These are phyloP conservation scores for Colletotrichum incanum DNA, from an alignment of 2,329 filamentous ascomycete genomes.

Conservation along the genomic window DNA sequence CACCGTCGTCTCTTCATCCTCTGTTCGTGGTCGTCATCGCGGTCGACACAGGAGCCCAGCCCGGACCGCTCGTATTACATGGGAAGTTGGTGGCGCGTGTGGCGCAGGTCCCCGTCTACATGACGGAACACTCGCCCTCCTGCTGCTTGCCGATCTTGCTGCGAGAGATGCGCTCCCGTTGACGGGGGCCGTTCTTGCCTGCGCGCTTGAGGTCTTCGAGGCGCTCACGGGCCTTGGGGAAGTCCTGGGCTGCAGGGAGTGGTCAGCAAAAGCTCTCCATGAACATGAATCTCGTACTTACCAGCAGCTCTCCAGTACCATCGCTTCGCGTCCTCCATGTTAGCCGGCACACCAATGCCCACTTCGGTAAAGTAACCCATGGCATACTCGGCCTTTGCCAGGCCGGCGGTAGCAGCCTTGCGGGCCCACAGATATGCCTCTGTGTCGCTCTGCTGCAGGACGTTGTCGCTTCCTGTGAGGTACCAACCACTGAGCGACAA, in stretches of 20 bases:
- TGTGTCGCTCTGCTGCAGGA: slow-evolving; percentile 92
- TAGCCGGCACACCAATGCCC: slow-evolving; percentile 89
- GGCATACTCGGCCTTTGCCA: slow-evolving; percentile 96
- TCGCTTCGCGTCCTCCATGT: slow-evolving; percentile 94
- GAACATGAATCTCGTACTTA: slow-evolving; percentile 68
- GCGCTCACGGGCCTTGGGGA: slow-evolving; percentile 91
- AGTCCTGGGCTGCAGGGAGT: slow-evolving; percentile 82
- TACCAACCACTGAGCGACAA: slow-evolving; percentile 93
- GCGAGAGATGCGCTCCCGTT: slow-evolving; percentile 84
- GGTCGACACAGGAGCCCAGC: slow-evolving; percentile 33
- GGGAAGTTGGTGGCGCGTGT: not conserved
- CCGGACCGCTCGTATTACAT: slow-evolving; percentile 31
- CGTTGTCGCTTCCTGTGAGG: slow-evolving; percentile 88
- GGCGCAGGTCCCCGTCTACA: slow-evolving; percentile 67
- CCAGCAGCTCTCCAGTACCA: slow-evolving; percentile 99
- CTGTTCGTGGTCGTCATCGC: slow-evolving; percentile 26
- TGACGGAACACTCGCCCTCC: slow-evolving; percentile 89
- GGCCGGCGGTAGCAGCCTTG: slow-evolving; percentile 89
- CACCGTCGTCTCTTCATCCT: slow-evolving; percentile 18
- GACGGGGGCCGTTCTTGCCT: slow-evolving; percentile 76
- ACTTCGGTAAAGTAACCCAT: slow-evolving; percentile 99
- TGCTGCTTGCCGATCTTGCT: slow-evolving; percentile 87
- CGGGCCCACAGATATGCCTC: slow-evolving; percentile 98
- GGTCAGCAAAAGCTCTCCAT: slow-evolving; percentile 49
- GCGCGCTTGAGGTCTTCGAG: slow-evolving; percentile 92